Evolutionary conservation across 148 eudicot genomes (phyloP).

Genomic region (Vaccinium corymbosum): DNA sequence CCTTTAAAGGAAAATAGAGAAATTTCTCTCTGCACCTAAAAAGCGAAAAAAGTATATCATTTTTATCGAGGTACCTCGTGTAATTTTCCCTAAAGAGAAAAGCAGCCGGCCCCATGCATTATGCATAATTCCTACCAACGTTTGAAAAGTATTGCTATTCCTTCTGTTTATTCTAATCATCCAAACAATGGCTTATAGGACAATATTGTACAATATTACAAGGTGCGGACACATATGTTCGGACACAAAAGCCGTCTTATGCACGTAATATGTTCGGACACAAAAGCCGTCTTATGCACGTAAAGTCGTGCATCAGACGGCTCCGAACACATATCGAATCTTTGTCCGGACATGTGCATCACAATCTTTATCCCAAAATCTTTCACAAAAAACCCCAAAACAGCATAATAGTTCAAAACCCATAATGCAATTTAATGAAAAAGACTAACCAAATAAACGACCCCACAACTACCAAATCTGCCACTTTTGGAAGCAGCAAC

Average conservation of each 20-base stretch:
- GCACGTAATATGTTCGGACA: too few species aligned
- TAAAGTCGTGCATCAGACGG: not conserved
- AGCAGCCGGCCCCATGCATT: not conserved
- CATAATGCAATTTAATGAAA: not conserved
- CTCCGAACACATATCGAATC: not conserved
- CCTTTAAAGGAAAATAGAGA: not conserved
- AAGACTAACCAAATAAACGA: conserved; percentile 36
- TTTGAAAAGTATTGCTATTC: not conserved
- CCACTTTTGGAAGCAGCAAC: conserved; percentile 17
- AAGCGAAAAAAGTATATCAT: not conserved
- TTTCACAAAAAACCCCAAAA: not conserved
- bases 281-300: too few species aligned
- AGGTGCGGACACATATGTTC: not conserved
- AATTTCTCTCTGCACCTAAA: not conserved
- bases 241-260: too few species aligned
- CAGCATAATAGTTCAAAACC: not conserved
- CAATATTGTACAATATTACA: not conserved
- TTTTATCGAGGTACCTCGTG: not conserved
- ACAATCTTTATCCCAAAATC: not conserved
- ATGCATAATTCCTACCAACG: not conserved
- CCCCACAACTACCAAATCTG: conserved; percentile 22
- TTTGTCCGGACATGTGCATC: not conserved
- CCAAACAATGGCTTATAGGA: not conserved
- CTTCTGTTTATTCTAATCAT: not conserved
- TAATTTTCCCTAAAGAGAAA: not conserved